Evolutionary conservation across 2,329 filamentous ascomycete species (phyloP).

Genomic region (Colletotrichum australisinense): DNA sequence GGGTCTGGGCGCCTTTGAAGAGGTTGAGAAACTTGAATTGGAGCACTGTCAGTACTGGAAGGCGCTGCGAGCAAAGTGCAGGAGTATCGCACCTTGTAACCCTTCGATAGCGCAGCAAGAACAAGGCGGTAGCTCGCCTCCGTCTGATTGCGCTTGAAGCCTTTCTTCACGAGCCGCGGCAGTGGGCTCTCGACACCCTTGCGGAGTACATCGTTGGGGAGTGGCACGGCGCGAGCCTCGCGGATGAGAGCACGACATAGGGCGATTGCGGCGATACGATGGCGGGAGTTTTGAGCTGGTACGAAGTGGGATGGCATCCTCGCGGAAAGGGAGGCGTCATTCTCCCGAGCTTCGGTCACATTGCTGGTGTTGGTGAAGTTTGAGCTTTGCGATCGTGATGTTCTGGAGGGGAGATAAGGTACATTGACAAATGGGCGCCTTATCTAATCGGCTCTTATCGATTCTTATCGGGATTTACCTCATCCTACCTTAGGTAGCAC

Average conservation of each 20-base stretch:
- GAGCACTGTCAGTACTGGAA: not conserved
- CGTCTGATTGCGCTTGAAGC: conserved; percentile 70
- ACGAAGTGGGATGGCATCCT: conserved; percentile 46
- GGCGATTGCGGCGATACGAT: conserved; percentile 70
- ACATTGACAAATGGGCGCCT: not conserved
- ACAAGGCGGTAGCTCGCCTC: conserved; percentile 71
- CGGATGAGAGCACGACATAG: conserved; percentile 78
- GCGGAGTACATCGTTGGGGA: conserved; percentile 59
- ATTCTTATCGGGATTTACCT: not conserved
- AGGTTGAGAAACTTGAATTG: conserved; percentile 53
- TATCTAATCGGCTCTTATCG: not conserved
- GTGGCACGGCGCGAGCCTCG: conserved; percentile 63
- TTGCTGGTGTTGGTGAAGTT: conserved; percentile 6
- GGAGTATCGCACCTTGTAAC: conserved; percentile 68
- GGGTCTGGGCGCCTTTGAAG: conserved; percentile 50
- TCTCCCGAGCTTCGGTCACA: not conserved
- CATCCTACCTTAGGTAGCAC: not conserved
- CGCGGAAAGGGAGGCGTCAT: not conserved
- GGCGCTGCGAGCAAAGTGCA: too few relatives aligned
- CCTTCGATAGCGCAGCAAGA: conserved; percentile 70
- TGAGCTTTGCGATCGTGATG: not conserved
- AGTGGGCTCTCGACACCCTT: conserved; percentile 56
- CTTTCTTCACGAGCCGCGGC: conserved; percentile 67
- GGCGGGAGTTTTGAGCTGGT: conserved; percentile 62
- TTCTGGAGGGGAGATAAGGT: not conserved